Evolutionary conservation across 75 land plant species (phyloP), one percentile per base, ranked within the genome.

Genomic region (Ceratopteris richardii): DNA sequence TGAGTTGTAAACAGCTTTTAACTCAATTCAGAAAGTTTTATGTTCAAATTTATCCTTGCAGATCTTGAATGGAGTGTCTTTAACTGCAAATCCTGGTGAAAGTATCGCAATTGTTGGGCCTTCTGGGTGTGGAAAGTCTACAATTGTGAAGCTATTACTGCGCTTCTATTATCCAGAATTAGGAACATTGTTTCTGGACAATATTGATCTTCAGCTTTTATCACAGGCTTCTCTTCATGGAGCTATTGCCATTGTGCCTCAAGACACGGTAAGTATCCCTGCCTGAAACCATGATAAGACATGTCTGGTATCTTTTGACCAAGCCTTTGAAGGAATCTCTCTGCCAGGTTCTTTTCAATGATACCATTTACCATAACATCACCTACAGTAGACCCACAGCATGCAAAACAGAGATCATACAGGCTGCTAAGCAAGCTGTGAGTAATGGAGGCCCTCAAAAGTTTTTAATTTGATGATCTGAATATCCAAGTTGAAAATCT

Each of bases 391-490:
- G 57, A 41, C 77, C 77, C 0, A 43, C 30, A 31, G 77, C 77
- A 31, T 44, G 59, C 29, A 46, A 68, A 53, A 74, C 62, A 48
- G 75, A 74, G 21, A 74, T 74, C 2, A 46, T 62, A 17, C 44
- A 54, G 22, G 77, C 77, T 25, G 72, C 77, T 20, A 74, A 63
- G 44, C 77, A 68, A 63, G 77, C 77, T 56, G 77, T 74, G 59
- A 53, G 74, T 40, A 10, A 7, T 20, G 14, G 18, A 23, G 46
- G 24, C 63, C 56, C 55, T 39, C n/a, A 17, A 7, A 11, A 39
- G 18, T 60, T 4, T 4, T 60, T 40, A 18, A 51, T 17, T 9
- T 9, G 19, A 51, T n/a, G n/a, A n/a, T n/a, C n/a, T n/a, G n/a
- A n/a, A n/a, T n/a, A n/a, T n/a, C n/a, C n/a, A n/a, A n/a, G n/a